Evolutionary conservation across 139 green algal species (phyloP).

Genomic region (Coelastrella sp.): DNA sequence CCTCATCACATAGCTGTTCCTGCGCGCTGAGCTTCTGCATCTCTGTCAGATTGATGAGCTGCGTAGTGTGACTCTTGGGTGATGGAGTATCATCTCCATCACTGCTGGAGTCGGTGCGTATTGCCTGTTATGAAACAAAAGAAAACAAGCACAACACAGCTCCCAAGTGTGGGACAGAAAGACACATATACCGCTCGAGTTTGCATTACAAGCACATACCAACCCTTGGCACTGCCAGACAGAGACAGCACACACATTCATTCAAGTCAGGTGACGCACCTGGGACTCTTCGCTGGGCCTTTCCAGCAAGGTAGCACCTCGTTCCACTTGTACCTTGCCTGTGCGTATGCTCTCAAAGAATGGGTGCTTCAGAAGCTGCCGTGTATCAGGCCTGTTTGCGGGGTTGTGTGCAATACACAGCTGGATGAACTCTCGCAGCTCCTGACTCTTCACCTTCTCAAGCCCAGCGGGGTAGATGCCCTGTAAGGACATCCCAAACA

Average conservation of each 20-base stretch:
- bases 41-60: slow-evolving; percentile 56
- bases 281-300: slow-evolving; percentile 42
- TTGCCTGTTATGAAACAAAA: not conserved
- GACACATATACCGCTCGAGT: no score
- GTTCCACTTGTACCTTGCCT: slow-evolving; percentile 51
- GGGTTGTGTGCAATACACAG: slow-evolving; percentile 84
- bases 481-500: slow-evolving; percentile 52
- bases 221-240: no score
- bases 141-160: no score
- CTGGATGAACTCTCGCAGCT: slow-evolving; percentile 91
- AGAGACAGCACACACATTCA: not conserved
- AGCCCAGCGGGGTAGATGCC: slow-evolving; percentile 87
- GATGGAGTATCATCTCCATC: slow-evolving; percentile 31
- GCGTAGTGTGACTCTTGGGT: slow-evolving; percentile 46
- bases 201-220: no score
- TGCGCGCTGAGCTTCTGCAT: slow-evolving; percentile 35
- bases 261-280: not conserved
- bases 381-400: slow-evolving; percentile 78
- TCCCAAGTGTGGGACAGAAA: no score
- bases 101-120: slow-evolving; percentile 9
- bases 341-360: slow-evolving; percentile 89
- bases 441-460: slow-evolving; percentile 80
- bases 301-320: slow-evolving; percentile 13
- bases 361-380: slow-evolving; percentile 91
- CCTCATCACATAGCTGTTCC: slow-evolving; percentile 9